Evolutionary conservation across 2,329 filamentous ascomycete genomes (phyloP), one percentile per base, ranked within the genome.

Genomic region (Fusarium protoensiforme): DNA sequence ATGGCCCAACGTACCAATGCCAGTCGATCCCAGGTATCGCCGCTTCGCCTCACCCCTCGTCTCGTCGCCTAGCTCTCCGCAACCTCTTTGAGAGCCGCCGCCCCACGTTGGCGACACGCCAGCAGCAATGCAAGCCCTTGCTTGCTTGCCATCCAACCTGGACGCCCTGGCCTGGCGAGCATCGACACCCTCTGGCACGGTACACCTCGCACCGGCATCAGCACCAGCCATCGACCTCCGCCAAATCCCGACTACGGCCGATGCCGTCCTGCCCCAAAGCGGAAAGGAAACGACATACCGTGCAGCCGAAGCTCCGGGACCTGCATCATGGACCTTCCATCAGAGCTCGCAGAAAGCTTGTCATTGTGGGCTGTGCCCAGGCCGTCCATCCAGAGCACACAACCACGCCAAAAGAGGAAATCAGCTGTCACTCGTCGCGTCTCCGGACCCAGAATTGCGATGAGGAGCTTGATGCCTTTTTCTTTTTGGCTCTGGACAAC

Each of bases 221-320:
- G 48, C 38, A 57, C 51, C 29, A 54, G 14, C 41, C 41, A 18
- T 46, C 22, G 16, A 18, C n/a, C 46, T 35, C 57, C 54, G 48
- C 59, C 29, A 43, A 73, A 69, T 58, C 62, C 75, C 75, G 72
- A 72, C 74, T 68, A 67, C 53, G 68, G 63, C 72, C 72, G 74
- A 71, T 67, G 63, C 59, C 66, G 59, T 57, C 68, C 63, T 64
- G 70, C 62, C 79, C 77, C 60, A 78, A 81, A 80, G 54, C 65
- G 80, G 80, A 69, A 81, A 80, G 51, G 61, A 75, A 73, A 78
- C 67, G 68, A 79, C 80, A 81, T 67, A 72, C 71, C 74, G 68
- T 81, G 80, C 79, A 79, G 77, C 78, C 78, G 68, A 67, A 60
- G 41, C 60, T 65, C 65, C 48, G 72, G 74, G 76, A 78, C 76